Conservation (phyloP, 345 rosid species). For the Citrus glauca region DNA sequence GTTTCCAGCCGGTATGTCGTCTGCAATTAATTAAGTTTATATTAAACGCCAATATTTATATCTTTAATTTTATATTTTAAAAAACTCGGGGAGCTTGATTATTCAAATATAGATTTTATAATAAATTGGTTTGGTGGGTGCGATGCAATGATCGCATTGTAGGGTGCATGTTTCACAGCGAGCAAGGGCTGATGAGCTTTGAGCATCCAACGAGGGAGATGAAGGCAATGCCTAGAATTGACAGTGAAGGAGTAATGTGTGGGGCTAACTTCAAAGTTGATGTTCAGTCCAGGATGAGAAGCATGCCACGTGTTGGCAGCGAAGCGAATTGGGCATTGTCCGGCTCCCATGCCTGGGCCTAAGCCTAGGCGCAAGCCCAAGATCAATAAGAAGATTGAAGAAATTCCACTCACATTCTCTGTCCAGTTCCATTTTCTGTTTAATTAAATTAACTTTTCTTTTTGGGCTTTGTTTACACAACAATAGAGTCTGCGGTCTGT, state of each 20-base stretch:
- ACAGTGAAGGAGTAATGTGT: slow-evolving; percentile 68
- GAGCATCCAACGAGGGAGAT: slow-evolving; percentile 53
- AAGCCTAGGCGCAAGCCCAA: too few species aligned
- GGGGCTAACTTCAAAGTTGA: slow-evolving; percentile 76
- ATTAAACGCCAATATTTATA: not conserved
- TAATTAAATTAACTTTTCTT: too few species aligned
- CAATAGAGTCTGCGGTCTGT: too few species aligned
- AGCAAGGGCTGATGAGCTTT: slow-evolving; percentile 56
- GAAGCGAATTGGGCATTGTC: slow-evolving; percentile 71
- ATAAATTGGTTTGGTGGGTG: not conserved
- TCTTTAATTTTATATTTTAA: too few species aligned
- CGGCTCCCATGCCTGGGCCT: slow-evolving; percentile 25
- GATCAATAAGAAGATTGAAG: not conserved
- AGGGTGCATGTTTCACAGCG: slow-evolving; percentile 71
- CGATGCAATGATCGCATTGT: not conserved
- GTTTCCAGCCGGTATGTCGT: slow-evolving; percentile 46
- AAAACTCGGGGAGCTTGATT: too few species aligned
- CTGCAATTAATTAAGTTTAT: not conserved
- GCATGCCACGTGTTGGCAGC: slow-evolving; percentile 69
- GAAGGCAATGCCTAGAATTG: slow-evolving; percentile 69
- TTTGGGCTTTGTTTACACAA: not conserved
- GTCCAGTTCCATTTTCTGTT: too few species aligned
- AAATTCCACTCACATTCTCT: not conserved
- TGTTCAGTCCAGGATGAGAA: slow-evolving; percentile 33
- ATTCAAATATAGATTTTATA: too few species aligned